Percentiles rank a stretch among this genome's conserved stretches.
These are phyloP conservation scores for Penicillium sp. DNA, from an alignment of 2,329 filamentous ascomycete species.

Conservation along the genomic window DNA sequence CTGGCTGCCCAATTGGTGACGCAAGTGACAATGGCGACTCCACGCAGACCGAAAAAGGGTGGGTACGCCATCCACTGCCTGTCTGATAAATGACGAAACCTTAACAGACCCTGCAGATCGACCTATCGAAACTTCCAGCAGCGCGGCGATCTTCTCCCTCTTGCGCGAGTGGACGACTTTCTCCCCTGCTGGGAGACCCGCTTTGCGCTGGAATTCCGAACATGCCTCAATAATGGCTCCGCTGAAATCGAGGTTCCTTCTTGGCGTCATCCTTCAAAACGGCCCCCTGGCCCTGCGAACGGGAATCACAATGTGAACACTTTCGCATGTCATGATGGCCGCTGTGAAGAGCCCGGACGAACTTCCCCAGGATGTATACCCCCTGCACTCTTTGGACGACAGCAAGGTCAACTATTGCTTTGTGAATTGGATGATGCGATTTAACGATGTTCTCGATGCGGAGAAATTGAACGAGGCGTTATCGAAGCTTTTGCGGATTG, in stretches of 20 bases:
- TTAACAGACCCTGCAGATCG: neutral
- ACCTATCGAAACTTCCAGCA: neutral
- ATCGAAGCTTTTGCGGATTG: constrained; percentile 7
- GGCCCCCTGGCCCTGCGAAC: neutral
- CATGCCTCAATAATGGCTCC: constrained; percentile 2
- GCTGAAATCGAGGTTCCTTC: neutral
- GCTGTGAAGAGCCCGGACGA: neutral
- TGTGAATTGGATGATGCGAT: constrained; percentile 12
- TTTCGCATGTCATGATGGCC: neutral
- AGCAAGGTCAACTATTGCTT: constrained; percentile 5
- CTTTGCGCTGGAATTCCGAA: neutral
- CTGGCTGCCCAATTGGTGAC: neutral
- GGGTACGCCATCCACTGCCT: neutral
- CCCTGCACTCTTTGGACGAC: constrained; percentile 5
- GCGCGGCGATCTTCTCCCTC: neutral
- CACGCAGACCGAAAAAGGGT: neutral
- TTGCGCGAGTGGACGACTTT: neutral
- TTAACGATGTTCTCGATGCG: constrained; percentile 11
- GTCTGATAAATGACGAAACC: neutral
- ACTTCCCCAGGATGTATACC: constrained; percentile 8
- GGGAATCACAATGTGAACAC: neutral
- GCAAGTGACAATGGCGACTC: neutral
- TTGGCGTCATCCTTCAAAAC: neutral
- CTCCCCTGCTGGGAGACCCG: neutral
- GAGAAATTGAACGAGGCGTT: constrained; percentile 9